Evolutionary conservation across 176 grass and related monocot genomes (phyloP), one percentile per base, ranked within the genome.

Genomic region (Tillandsia leiboldiana): DNA sequence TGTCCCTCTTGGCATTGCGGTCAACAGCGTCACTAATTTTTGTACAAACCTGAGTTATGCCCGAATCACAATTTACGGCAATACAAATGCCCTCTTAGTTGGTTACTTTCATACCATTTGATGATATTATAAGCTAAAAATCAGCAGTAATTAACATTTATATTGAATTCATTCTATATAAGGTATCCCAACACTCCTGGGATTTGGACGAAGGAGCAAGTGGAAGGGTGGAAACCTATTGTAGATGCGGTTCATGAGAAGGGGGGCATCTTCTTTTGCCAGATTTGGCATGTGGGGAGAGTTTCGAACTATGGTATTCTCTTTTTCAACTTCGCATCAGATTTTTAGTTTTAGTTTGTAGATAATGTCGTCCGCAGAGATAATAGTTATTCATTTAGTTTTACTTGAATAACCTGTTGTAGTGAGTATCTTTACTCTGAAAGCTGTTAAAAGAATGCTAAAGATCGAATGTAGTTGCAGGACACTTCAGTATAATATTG

Each of bases 181-280:
- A 74, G 72, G 24, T 74, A 65, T 27, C 15, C 72, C 11, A 7
- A 64, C 2, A 65, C 48, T 28, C 88, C 84, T 62, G 88, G 88
- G 10, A 56, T 87, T 72, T 91, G 88, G 88, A 82, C 88, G 20
- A 84, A 51, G 26, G 88, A 82, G 23, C 88, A 91, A 48, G 78
- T 91, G 12, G 78, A 84, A 48, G 88, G 84, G 49, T 91, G 88
- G 88, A 91, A 82, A 11, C 75, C 78, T 1, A 78, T 84, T 1
- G 81, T 84, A 1, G 28, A 87, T 51, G 81, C 78, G 1, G 88
- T 87, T 51, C 88, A 91, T 77, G 78, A 26, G 0, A 87, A 91
- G 73, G 88, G 88, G 0, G 88, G 75, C 50, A 51, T 91, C 56
- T 87, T 91, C 81, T 91, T 91, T 79, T 87, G 88, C 75, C 88